Percentiles rank a stretch among this genome's conserved stretches.
Evolutionary conservation across 2,329 filamentous ascomycete genomes (phyloP).

Genomic region (Capronia americana): DNA sequence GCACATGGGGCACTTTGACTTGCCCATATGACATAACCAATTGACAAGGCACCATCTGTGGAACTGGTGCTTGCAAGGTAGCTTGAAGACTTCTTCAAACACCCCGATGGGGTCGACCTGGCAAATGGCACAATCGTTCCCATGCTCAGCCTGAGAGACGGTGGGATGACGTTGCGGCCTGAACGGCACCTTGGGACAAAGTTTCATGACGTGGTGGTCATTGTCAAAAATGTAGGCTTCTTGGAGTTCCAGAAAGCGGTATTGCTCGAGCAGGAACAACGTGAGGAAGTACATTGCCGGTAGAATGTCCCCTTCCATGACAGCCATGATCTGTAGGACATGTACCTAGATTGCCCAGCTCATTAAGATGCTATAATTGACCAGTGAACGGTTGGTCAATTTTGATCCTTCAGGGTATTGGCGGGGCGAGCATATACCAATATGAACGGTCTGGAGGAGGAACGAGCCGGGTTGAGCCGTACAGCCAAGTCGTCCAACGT

Average conservation of each 20-base stretch:
- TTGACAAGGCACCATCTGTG: conserved; percentile 23
- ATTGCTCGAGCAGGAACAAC: conserved; percentile 25
- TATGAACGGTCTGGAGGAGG: conserved; percentile 10
- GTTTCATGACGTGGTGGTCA: conserved; percentile 7
- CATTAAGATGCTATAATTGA: conserved; percentile 19
- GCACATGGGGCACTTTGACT: conserved; percentile 17
- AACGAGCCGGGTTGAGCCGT: conserved; percentile 8
- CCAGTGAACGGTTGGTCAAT: conserved; percentile 1
- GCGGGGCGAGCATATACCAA: background rate
- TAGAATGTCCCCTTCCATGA: conserved; percentile 14
- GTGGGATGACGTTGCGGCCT: background rate
- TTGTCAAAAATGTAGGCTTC: conserved; percentile 22
- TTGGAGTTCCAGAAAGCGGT: conserved; percentile 26
- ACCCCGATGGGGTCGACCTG: conserved; percentile 23
- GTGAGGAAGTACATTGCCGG: conserved; percentile 23
- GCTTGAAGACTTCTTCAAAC: conserved; percentile 18
- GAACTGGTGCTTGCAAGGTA: conserved; percentile 24
- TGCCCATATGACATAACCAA: conserved; percentile 12
- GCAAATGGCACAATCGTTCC: conserved; percentile 23
- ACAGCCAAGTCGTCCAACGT: conserved; percentile 14
- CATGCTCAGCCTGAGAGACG: conserved; percentile 2
- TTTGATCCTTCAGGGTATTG: conserved; percentile 2
- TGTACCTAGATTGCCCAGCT: conserved; percentile 27
- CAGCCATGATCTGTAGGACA: conserved; percentile 23
- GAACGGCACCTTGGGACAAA: conserved; percentile 15